These are phyloP conservation scores for Leucaena leucocephala DNA, from an alignment of 306 rosid genomes.

Conservation along the genomic window DNA sequence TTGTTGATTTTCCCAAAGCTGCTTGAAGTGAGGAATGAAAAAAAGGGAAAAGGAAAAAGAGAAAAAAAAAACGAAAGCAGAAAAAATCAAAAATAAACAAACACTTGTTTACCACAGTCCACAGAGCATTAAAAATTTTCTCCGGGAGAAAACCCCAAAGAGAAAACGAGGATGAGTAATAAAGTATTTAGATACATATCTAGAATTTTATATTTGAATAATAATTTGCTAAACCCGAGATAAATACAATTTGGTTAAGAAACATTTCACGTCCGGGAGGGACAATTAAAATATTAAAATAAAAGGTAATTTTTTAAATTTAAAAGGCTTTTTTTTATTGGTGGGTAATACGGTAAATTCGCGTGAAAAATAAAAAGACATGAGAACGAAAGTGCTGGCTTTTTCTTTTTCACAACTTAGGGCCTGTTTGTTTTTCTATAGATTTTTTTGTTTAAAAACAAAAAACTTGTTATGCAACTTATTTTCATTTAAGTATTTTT, in stretches of 20 bases:
- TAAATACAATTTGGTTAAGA: constrained; percentile 73
- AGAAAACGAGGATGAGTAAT: constrained; percentile 32
- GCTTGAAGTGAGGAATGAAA: constrained; percentile 59
- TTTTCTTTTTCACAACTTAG: constrained; percentile 40
- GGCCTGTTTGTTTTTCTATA: constrained; percentile 49
- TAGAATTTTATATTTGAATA: constrained; percentile 30
- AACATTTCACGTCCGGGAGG: constrained; percentile 74
- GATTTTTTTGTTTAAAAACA: no score
- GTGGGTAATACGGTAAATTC: constrained; percentile 51
- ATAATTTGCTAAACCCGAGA: constrained; percentile 61
- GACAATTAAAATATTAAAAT: constrained; percentile 41
- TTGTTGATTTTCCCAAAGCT: constrained; percentile 56
- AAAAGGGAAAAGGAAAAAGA: constrained; percentile 10
- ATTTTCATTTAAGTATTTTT: no score
- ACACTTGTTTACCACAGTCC: constrained; percentile 26
- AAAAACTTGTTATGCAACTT: no score
- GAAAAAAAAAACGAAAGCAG: constrained; percentile 26
- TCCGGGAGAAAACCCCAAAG: constrained; percentile 39
- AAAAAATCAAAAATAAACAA: constrained; percentile 25
- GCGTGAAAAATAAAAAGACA: constrained; percentile 21
- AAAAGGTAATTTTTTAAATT: constrained; percentile 11
- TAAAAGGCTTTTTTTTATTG: background rate
- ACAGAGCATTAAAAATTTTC: constrained; percentile 7
- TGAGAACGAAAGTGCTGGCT: constrained; percentile 37
- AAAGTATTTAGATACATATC: constrained; percentile 33